Evolutionary conservation across 768 basidiomycete species (phyloP), one percentile per base, ranked within the genome.

Genomic region (Amanita polypyramis): DNA sequence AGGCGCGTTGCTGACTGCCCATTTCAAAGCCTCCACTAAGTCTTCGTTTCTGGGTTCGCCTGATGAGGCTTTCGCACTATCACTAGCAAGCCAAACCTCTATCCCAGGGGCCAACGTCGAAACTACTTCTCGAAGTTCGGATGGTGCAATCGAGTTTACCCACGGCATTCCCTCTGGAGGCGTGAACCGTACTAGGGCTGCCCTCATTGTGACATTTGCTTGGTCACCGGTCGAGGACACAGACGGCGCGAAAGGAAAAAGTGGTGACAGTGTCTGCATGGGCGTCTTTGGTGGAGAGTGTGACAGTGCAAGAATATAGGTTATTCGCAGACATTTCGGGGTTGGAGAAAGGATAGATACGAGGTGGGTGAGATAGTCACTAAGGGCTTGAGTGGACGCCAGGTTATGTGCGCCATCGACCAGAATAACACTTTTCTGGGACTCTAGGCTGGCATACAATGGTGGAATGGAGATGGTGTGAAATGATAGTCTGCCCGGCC

Each of bases 391-490:
- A 0, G 91, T 75, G 0, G 91, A 91, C 5, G 88, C 82, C 5
- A 80, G 66, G 60, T 98, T 99, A 62, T 98, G 96, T 0, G 96
- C 95, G 2, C 96, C 96, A 58, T 99, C 96, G 4, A 83, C 85
- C 9, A 98, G 73, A 10, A 94, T 64, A 6, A 74, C 53, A 9
- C 65, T 52, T 27, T 46, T 34, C 47, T 20, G 46, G n/a, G 12
- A 15, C 45, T 19, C 51, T 35, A 10, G 37, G 20, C 12, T 53
- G 37, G 57, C 49, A 29, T 40, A 30, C 9, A 53, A 46, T n/a
- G 42, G 11, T 11, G 62, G 51, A 49, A 33, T 10, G 12, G 54
- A 58, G 51, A 74, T 36, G 2, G 55, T 52, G 52, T 79, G 77
- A 62, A 83, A 96, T 0, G 85, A 84, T 10, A 97, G 74, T 45